Conservation (phyloP, 2,329 filamentous ascomycete species). For the Fusarium denticulatum region DNA sequence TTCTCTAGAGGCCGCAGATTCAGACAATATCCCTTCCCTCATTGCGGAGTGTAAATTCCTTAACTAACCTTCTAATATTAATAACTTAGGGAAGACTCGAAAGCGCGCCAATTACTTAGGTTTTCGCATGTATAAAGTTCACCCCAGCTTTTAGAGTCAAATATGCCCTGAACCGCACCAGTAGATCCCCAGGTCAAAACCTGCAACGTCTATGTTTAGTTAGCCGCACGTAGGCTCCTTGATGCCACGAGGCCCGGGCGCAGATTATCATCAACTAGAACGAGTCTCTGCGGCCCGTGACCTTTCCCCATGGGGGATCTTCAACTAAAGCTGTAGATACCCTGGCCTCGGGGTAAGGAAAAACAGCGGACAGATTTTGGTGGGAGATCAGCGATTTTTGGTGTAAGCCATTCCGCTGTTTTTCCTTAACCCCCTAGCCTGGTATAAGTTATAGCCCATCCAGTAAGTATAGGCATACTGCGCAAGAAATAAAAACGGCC, state of each 20-base stretch:
- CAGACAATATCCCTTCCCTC: no score
- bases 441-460: not conserved
- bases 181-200: not conserved
- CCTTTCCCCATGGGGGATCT: not conserved
- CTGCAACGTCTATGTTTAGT: not conserved
- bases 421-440: not conserved
- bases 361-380: no score
- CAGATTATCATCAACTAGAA: not conserved
- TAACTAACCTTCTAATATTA: fast-evolving
- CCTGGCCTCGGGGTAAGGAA: no score
- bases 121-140: not conserved
- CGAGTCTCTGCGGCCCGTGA: not conserved
- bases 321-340: not conserved
- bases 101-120: not conserved
- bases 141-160: not conserved
- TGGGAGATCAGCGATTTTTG: no score
- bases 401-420: no score
- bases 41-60: no score
- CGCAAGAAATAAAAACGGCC: not conserved
- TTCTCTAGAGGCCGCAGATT: not conserved
- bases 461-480: not conserved
- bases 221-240: not conserved
- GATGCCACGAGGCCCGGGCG: not conserved
- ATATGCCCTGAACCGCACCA: not conserved
- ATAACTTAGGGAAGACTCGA: not conserved